Evolutionary conservation across 179 eudicot species (phyloP).

Genomic region (Vitellaria paradoxa): DNA sequence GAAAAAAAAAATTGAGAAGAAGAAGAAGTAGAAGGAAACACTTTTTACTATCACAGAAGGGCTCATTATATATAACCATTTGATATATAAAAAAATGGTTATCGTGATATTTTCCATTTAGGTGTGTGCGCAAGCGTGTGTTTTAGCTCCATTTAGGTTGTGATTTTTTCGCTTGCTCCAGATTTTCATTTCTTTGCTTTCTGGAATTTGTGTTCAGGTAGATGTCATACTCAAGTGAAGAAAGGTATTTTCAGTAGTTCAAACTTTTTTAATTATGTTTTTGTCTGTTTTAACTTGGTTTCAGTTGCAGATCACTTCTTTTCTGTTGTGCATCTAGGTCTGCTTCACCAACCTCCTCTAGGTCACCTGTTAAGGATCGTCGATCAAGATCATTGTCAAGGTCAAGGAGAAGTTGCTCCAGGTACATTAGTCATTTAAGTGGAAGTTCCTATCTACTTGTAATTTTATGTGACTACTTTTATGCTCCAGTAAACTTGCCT

Average conservation of each 20-base stretch:
- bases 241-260: constrained; percentile 45
- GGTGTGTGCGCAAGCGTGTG: too few relatives aligned
- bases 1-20: too few relatives aligned
- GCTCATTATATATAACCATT: too few relatives aligned
- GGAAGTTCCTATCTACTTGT: background rate
- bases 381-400: constrained; percentile 44
- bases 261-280: background rate
- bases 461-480: background rate
- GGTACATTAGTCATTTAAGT: constrained; percentile 24
- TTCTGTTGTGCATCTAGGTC: constrained; percentile 32
- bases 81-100: too few relatives aligned
- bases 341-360: constrained; percentile 39
- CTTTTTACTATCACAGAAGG: too few relatives aligned
- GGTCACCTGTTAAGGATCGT: constrained; percentile 43
- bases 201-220: constrained; percentile 23
- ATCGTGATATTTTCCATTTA: too few relatives aligned
- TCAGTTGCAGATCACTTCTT: background rate
- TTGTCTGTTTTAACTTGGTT: background rate
- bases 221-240: constrained; percentile 48
- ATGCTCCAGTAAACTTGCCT: background rate
- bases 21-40: too few relatives aligned
- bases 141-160: too few relatives aligned
- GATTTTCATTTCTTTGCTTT: background rate
- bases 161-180: too few relatives aligned
- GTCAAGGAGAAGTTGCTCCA: constrained; percentile 54